Evolutionary conservation across 164 flowering plant species (phyloP).

Genomic region (Annona cherimola): DNA sequence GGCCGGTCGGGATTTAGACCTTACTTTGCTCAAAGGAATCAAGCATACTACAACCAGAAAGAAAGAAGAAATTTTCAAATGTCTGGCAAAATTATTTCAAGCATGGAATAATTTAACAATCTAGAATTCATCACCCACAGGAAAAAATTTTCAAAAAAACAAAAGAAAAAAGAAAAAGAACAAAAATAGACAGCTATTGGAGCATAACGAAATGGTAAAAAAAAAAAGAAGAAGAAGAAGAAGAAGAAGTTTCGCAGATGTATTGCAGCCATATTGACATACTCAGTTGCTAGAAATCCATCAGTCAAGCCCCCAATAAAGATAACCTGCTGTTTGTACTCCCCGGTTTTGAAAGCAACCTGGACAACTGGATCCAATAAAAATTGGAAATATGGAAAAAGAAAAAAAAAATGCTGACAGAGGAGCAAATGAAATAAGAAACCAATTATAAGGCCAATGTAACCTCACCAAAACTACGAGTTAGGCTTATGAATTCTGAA

Average conservation of each 20-base stretch:
- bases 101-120: neutral
- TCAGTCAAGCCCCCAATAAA: conserved; percentile 90
- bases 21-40: too few species aligned
- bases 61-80: too few species aligned
- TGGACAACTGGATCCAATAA: conserved; percentile 22
- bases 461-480: too few species aligned
- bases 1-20: too few species aligned
- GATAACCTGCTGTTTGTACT: conserved; percentile 80
- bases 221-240: neutral
- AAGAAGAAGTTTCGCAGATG: too few species aligned
- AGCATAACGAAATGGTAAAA: neutral
- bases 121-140: neutral
- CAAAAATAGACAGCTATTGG: neutral
- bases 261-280: conserved; percentile 22
- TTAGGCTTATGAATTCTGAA: too few species aligned
- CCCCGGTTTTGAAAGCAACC: conserved; percentile 95
- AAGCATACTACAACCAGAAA: too few species aligned
- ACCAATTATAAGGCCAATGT: too few species aligned
- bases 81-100: neutral
- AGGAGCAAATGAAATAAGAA: neutral
- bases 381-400: neutral
- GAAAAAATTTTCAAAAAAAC: neutral
- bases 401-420: neutral
- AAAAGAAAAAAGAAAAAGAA: neutral
- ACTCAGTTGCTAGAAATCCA: conserved; percentile 95